phyloP scores from a whole-genome alignment of 805 yeast species.

The Grigorovia humatica region DNA sequence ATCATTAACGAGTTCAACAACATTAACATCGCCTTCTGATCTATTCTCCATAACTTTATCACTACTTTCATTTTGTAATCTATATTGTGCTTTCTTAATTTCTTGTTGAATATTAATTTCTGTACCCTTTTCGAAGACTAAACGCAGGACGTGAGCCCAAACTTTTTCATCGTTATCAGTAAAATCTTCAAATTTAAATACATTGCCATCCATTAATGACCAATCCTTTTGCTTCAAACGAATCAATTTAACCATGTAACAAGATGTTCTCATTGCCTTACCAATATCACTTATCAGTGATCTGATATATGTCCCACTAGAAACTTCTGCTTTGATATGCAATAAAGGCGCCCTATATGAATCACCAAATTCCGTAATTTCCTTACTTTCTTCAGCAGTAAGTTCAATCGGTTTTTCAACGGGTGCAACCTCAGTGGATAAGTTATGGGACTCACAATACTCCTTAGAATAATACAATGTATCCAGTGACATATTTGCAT shows the following conservation, averaged over 20 bases:
- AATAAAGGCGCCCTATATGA: constrained; percentile 51
- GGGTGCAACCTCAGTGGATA: constrained; percentile 31
- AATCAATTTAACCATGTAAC: constrained; percentile 78
- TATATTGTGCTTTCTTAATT: constrained; percentile 25
- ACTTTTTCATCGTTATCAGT: constrained; percentile 45
- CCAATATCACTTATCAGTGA: constrained; percentile 86
- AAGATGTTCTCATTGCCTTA: constrained; percentile 63
- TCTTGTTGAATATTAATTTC: constrained; percentile 33
- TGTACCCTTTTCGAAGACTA: constrained; percentile 42
- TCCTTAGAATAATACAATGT: constrained; percentile 50
- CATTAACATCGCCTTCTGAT: not conserved
- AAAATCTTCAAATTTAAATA: constrained; percentile 58
- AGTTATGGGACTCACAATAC: constrained; percentile 36
- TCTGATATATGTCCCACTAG: constrained; percentile 93
- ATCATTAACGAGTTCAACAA: not conserved
- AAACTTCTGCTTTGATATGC: constrained; percentile 67
- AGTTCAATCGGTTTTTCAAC: constrained; percentile 33
- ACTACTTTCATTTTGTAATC: constrained; percentile 5
- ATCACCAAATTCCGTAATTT: constrained; percentile 27
- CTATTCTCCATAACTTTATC: constrained; percentile 1
- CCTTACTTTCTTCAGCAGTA: constrained; percentile 26
- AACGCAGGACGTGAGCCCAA: constrained; percentile 59
- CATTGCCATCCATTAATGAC: constrained; percentile 59
- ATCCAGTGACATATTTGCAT: constrained; percentile 55
- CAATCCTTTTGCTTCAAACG: constrained; percentile 76